These are phyloP conservation scores for Salix brachista DNA, from an alignment of 345 rosid genomes.

Conservation along the genomic window DNA sequence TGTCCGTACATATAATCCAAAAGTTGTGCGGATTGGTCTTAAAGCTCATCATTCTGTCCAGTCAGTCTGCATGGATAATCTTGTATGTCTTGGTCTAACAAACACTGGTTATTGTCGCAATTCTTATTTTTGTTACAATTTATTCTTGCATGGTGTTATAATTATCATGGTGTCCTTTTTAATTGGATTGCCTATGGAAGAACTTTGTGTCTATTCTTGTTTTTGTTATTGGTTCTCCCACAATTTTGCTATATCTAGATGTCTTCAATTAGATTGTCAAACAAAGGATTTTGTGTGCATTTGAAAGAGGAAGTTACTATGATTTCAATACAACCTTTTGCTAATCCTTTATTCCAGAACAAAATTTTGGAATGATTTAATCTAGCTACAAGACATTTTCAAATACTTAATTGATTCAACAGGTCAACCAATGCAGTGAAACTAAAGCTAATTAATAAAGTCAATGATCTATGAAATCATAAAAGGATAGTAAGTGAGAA, in stretches of 20 bases:
- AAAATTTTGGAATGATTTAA: neutral
- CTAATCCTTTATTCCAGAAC: no score
- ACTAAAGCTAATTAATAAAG: neutral
- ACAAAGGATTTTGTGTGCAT: neutral
- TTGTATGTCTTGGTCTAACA: conserved; percentile 45
- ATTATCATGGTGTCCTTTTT: neutral
- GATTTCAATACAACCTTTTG: neutral
- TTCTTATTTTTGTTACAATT: neutral
- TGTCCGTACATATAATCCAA: conserved; percentile 61
- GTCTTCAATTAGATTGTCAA: neutral
- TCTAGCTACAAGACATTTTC: neutral
- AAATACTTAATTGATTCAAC: neutral
- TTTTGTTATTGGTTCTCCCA: neutral
- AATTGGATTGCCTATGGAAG: neutral
- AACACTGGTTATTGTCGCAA: neutral
- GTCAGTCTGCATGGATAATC: conserved; percentile 81
- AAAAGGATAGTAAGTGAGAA: neutral
- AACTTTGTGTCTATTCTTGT: neutral
- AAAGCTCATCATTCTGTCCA: conserved; percentile 85
- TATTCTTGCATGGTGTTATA: neutral
- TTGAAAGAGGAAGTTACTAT: neutral
- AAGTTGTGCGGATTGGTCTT: conserved; percentile 92
- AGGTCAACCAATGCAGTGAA: neutral
- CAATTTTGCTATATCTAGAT: neutral
- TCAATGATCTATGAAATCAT: neutral